A percentile compares a stretch with the other conserved stretches of the same genome.
These are phyloP conservation scores for Golubevia pallescens DNA, from an alignment of 1,284 basidiomycete genomes.

Conservation along the genomic window DNA sequence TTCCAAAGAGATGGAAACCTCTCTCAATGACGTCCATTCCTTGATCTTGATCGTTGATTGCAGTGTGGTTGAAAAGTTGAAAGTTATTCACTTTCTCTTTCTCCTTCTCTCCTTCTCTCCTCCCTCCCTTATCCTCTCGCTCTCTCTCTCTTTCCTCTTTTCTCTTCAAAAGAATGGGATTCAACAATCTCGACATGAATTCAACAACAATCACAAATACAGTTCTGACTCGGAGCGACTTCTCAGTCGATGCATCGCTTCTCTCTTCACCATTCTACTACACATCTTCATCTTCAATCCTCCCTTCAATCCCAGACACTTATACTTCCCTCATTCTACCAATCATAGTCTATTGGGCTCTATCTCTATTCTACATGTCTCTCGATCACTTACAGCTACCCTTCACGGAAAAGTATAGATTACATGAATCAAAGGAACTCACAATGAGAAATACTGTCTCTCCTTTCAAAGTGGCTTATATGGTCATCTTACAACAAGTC, in stretches of 20 bases:
- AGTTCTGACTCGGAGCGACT: too few species aligned
- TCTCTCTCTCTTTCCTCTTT: too few species aligned
- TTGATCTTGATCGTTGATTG: too few species aligned
- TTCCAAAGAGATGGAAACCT: neutral
- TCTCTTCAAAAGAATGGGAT: too few species aligned
- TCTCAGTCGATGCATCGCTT: too few species aligned
- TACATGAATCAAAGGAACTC: constrained; percentile 56
- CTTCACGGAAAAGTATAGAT: constrained; percentile 50
- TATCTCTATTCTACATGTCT: constrained; percentile 36
- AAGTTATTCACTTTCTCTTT: too few species aligned
- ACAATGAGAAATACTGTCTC: constrained; percentile 51
- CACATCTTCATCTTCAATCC: constrained; percentile 19
- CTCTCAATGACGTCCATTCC: neutral
- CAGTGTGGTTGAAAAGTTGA: too few species aligned
- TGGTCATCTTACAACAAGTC: constrained; percentile 56
- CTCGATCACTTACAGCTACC: constrained; percentile 44
- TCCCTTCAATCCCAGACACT: constrained; percentile 54
- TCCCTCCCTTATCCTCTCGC: too few species aligned
- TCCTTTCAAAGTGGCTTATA: constrained; percentile 35
- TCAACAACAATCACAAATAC: too few species aligned
- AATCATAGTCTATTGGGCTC: constrained; percentile 51
- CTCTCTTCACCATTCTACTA: constrained; percentile 30
- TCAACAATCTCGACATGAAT: too few species aligned
- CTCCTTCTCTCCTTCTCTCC: too few species aligned
- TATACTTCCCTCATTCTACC: constrained; percentile 48